These are phyloP conservation scores for Fragaria vesca DNA, from an alignment of 306 rosid species.

Conservation along the genomic window DNA sequence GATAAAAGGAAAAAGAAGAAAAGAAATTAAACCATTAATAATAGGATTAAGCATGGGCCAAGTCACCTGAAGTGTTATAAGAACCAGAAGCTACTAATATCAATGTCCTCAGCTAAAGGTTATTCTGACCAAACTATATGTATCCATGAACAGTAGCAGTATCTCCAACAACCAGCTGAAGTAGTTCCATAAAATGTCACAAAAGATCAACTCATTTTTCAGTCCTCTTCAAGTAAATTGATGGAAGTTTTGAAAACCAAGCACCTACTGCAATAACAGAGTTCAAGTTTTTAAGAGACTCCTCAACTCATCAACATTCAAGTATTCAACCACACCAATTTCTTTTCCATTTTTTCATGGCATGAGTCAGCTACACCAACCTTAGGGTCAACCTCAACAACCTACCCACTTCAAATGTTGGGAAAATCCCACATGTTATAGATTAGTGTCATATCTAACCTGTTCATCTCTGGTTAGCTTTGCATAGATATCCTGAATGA, in stretches of 20 bases:
- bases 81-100: too few relatives aligned
- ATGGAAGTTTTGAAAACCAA: background rate
- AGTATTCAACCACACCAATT: background rate
- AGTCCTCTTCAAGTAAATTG: background rate
- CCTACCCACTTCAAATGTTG: background rate
- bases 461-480: slow-evolving; percentile 6
- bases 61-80: background rate
- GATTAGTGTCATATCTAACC: background rate
- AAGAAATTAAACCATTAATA: background rate
- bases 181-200: background rate
- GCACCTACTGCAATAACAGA: background rate
- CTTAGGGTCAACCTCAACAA: slow-evolving; percentile 3
- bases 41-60: background rate
- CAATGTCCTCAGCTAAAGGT: background rate
- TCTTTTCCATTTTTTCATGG: background rate
- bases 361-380: background rate
- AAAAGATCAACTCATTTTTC: background rate
- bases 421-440: background rate
- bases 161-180: background rate
- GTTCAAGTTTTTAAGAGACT: background rate
- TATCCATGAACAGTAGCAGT: background rate
- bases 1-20: background rate
- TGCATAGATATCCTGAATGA: too few relatives aligned
- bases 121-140: background rate
- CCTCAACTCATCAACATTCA: background rate